Evolutionary conservation across 768 basidiomycete species (phyloP).

Genomic region (Epithele typhae): DNA sequence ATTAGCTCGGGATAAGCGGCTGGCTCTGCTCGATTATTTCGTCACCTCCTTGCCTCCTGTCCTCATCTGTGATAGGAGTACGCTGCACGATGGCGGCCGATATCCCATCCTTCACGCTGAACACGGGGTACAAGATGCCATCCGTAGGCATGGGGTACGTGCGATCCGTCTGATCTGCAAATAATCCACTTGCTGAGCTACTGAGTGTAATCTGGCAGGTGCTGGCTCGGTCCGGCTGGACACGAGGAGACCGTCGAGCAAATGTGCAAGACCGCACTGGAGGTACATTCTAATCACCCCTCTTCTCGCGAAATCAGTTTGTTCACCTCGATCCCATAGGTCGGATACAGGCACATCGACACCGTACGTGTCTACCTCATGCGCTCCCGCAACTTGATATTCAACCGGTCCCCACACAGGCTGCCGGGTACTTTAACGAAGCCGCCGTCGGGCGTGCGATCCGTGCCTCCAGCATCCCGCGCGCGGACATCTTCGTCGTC

Average conservation of each 20-base stretch:
- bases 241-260: slow-evolving; percentile 45
- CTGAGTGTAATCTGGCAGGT: slow-evolving; percentile 33
- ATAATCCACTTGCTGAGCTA: no score
- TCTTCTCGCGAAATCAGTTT: no score
- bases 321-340: slow-evolving; percentile 16
- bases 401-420: not conserved
- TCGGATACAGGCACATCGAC: slow-evolving; percentile 72
- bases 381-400: no score
- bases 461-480: slow-evolving; percentile 42
- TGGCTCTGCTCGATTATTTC: no score
- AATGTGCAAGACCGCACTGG: slow-evolving; percentile 17
- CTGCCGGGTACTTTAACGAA: slow-evolving; percentile 44
- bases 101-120: slow-evolving; percentile 43
- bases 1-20: no score
- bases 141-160: slow-evolving; percentile 56
- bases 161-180: no score
- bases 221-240: slow-evolving; percentile 76
- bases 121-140: slow-evolving; percentile 78
- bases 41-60: no score
- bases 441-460: slow-evolving; percentile 77
- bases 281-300: slow-evolving; percentile 4
- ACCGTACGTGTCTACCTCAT: slow-evolving; percentile 28
- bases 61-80: not conserved
- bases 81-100: slow-evolving; percentile 11
- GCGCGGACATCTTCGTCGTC: slow-evolving; percentile 32